Conservation (phyloP, 345 rosid species). For the Aquilaria malaccensis region DNA sequence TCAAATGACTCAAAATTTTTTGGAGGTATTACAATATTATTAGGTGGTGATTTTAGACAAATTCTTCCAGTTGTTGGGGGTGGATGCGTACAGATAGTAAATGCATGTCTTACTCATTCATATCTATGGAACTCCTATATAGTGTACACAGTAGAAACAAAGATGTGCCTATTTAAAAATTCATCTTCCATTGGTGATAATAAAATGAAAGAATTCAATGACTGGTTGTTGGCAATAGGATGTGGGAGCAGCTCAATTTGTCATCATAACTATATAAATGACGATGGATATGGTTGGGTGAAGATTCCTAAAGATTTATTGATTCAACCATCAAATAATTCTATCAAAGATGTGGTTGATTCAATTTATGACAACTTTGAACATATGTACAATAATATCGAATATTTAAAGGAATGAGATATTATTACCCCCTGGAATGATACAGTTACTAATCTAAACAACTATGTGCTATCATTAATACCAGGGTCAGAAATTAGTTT, state of each 20-base stretch:
- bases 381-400: too few relatives aligned
- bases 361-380: too few relatives aligned
- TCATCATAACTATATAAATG: neutral
- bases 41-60: neutral
- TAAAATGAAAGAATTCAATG: neutral
- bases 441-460: too few relatives aligned
- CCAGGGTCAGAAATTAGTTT: too few relatives aligned
- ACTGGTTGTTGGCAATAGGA: neutral
- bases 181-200: neutral
- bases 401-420: too few relatives aligned
- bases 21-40: neutral
- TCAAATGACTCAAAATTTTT: neutral
- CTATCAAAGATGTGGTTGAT: neutral
- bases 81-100: neutral
- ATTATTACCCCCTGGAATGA: too few relatives aligned
- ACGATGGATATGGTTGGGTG: neutral
- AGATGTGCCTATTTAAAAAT: neutral
- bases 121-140: neutral
- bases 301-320: neutral
- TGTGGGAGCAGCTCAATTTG: neutral
- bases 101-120: neutral
- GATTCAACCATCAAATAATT: neutral
- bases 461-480: too few relatives aligned
- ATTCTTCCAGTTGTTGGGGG: neutral
- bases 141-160: neutral